Percentiles rank a stretch among this genome's conserved stretches.
These are phyloP conservation scores for Colletotrichum sp. DNA, from an alignment of 2,329 filamentous ascomycete genomes.

Conservation along the genomic window DNA sequence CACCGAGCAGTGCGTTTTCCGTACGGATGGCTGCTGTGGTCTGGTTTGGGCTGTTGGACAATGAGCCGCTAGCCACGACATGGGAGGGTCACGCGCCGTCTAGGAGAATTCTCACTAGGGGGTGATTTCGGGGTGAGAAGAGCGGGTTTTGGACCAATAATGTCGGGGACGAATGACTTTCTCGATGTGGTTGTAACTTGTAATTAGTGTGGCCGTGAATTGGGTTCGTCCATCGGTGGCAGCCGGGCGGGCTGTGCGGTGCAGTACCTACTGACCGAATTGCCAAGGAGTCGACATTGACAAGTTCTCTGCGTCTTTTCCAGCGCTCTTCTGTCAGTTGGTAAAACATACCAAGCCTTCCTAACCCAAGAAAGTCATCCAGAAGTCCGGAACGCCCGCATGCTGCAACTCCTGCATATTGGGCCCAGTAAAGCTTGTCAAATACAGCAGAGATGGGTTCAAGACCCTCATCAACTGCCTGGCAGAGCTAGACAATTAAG, in stretches of 20 bases:
- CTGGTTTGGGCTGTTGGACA: not conserved
- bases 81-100: constrained; percentile 13
- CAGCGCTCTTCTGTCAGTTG: not conserved
- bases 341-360: not conserved
- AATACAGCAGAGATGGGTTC: not conserved
- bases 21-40: not conserved
- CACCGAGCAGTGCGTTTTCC: not conserved
- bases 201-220: not conserved
- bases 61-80: not conserved
- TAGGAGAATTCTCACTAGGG: not conserved
- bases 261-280: not conserved
- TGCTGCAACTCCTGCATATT: not conserved
- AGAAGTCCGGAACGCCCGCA: not conserved
- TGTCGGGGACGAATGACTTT: not conserved
- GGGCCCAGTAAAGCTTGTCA: not conserved
- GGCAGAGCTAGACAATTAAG: not conserved
- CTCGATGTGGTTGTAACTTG: not conserved
- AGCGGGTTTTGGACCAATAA: not conserved
- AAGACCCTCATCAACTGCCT: not conserved
- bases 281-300: not conserved
- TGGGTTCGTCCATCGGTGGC: not conserved
- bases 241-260: not conserved
- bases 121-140: not conserved
- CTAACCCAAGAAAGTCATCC: not conserved
- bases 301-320: not conserved